Evolutionary conservation across 352 stramenopile genomes (phyloP).

Genomic region (Pythium dissimile): DNA sequence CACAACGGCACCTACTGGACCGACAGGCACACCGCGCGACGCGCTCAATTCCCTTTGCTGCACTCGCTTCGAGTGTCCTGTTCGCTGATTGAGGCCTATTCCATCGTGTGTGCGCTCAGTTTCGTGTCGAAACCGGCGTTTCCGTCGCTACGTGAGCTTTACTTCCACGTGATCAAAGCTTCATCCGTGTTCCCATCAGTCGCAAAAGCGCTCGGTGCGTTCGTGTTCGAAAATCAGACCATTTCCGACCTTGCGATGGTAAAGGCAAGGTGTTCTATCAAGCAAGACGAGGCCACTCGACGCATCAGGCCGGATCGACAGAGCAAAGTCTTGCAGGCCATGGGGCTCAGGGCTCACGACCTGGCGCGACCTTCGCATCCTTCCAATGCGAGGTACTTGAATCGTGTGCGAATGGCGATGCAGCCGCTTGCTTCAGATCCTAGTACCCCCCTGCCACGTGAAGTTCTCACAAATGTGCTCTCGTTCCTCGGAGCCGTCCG

Average conservation of each 20-base stretch:
- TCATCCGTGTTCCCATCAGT: constrained; percentile 1
- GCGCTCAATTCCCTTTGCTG: not conserved
- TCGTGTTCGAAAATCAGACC: not conserved
- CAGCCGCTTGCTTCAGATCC: not conserved
- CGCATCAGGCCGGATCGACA: not conserved
- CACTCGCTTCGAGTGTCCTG: not conserved
- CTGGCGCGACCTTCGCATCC: not conserved
- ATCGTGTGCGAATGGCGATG: not conserved
- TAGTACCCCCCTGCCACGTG: not conserved
- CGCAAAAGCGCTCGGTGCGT: not conserved
- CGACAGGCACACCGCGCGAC: not conserved
- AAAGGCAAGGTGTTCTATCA: not conserved
- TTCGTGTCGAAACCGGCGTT: not conserved
- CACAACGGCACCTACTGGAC: not conserved
- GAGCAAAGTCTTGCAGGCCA: not conserved
- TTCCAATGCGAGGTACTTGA: not conserved
- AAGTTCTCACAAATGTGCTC: not conserved
- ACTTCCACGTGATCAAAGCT: constrained; percentile 5
- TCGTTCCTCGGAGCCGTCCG: not conserved
- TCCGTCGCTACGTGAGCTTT: not conserved
- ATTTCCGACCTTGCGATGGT: constrained; percentile 8
- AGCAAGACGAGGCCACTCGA: not conserved
- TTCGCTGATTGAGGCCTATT: constrained; percentile 4
- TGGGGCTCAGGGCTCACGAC: not conserved
- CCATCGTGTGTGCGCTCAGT: not conserved